These are phyloP conservation scores for Verticillium klebahnii DNA, from an alignment of 2,329 filamentous ascomycete species.

Conservation along the genomic window DNA sequence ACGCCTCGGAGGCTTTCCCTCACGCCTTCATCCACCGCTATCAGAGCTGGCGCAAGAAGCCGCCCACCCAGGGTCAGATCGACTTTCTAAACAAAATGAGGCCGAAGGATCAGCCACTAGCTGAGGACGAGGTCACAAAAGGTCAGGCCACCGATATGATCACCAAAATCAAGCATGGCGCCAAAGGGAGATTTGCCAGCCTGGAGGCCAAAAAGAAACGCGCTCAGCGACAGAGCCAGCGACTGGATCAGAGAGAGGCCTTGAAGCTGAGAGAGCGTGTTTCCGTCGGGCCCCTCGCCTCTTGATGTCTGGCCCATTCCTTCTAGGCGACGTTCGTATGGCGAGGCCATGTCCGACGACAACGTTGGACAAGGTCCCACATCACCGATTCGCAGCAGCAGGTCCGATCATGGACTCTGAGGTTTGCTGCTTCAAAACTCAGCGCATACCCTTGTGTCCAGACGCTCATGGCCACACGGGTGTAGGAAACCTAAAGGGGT, in stretches of 20 bases:
- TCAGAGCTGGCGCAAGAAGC: conserved; percentile 64
- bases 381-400: too few species aligned
- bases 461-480: neutral
- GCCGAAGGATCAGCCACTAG: conserved; percentile 47
- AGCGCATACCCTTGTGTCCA: neutral
- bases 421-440: too few species aligned
- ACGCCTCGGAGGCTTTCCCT: conserved; percentile 62
- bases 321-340: neutral
- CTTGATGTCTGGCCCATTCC: neutral
- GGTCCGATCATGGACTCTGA: too few species aligned
- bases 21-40: conserved; percentile 60
- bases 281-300: conserved; percentile 46
- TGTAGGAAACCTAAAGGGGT: neutral
- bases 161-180: conserved; percentile 83
- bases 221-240: conserved; percentile 29
- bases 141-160: conserved; percentile 88
- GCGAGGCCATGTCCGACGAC: too few species aligned
- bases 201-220: conserved; percentile 49
- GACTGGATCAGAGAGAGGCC: conserved; percentile 31
- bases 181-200: conserved; percentile 56
- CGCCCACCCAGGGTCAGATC: conserved; percentile 63
- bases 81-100: conserved; percentile 65
- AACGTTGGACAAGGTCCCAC: too few species aligned
- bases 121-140: conserved; percentile 59
- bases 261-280: conserved; percentile 46